Evolutionary conservation across 2,329 filamentous ascomycete species (phyloP), one percentile per base, ranked within the genome.

Genomic region (Ophiosphaerella narmari): DNA sequence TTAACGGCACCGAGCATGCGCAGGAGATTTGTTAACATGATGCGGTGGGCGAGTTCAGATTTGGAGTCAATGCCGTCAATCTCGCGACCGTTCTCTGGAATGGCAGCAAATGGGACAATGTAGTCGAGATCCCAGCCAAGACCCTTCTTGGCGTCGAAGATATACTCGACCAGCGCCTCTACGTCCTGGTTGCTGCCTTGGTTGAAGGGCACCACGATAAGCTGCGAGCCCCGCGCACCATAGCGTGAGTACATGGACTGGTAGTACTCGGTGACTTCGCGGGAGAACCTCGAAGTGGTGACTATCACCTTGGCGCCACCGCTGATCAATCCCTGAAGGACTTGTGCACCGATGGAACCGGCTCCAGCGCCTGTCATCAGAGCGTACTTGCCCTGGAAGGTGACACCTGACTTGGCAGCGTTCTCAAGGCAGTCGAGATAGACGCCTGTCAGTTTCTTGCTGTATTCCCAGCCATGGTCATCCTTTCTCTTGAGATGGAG

Each of bases 351-450:
- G 63, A 99, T 99, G 43, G 94, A 99, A 38, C 95, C 95, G 60
- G 92, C 94, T 76, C 94, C 94, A 60, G 94, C 94, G 78, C 94
- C 94, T 55, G 94, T 99, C 92, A 99, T 99, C 61, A 99, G 84
- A 40, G 89, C 93, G 70, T 97, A 90, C 82, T 97, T 97, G 77
- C 89, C 91, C 72, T 91, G 85, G 80, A 96, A 99, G 39, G 87
- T 94, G 52, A 99, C 86, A 74, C 94, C 94, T 48, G 85, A 82
- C 67, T 86, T 89, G 59, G 94, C 94, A 59, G 92, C 91, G 57
- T 92, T 85, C 78, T 96, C 92, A 29, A 99, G 78, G 55, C 91
- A 91, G 72, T 97, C 91, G 31, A 99, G 85, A 73, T 99, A 99
- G 63, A 92, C 77, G 49, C 90, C 89, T 21, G 94, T 97, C 50